Percentiles rank a stretch among this genome's conserved stretches.
Conservation (phyloP, 768 basidiomycete species). For the Auricularia heimuer region DNA sequence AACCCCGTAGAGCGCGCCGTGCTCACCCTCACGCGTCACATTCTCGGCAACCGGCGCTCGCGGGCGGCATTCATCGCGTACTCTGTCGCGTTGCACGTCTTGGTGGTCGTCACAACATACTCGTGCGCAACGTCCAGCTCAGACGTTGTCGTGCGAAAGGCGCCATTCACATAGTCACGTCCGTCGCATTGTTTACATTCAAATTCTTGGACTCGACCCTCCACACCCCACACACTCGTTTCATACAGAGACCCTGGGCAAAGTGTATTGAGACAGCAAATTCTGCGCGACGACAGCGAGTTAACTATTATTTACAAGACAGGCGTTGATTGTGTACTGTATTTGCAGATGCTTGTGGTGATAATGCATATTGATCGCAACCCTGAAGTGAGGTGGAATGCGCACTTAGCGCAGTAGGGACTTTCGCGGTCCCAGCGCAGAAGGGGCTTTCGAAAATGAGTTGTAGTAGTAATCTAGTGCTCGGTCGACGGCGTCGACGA, state of each 20-base stretch:
- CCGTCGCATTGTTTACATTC: no score
- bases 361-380: neutral
- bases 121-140: constrained; percentile 40
- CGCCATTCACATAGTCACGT: neutral
- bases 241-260: no score
- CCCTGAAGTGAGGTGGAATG: neutral
- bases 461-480: constrained; percentile 47
- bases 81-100: constrained; percentile 66
- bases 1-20: constrained; percentile 88
- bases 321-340: no score
- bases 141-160: neutral
- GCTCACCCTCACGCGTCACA: constrained; percentile 70
- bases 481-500: constrained; percentile 61
- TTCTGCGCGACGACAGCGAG: neutral
- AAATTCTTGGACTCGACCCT: no score
- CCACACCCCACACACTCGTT: no score
- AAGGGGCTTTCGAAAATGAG: neutral
- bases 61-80: constrained; percentile 85
- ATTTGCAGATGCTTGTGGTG: neutral
- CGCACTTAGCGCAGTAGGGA: neutral
- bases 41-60: constrained; percentile 85
- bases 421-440: neutral
- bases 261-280: neutral
- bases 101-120: constrained; percentile 72
- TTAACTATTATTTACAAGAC: neutral